Evolutionary conservation across 2,329 filamentous ascomycete genomes (phyloP).

Genomic region (Botryotinia calthae): DNA sequence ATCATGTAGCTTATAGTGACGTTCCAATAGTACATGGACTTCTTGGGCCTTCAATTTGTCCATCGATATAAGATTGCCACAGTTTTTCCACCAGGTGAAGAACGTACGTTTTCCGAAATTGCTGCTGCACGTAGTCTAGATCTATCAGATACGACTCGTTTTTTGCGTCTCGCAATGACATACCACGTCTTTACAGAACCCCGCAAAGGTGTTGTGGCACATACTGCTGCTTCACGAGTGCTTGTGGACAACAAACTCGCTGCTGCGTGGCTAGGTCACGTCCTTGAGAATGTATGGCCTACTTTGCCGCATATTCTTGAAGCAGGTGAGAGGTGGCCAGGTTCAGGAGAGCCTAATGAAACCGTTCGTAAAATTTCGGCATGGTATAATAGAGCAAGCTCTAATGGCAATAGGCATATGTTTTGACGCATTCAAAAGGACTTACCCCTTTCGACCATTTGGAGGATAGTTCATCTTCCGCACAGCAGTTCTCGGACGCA

Average conservation of each 20-base stretch:
- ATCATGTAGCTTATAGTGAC: background rate
- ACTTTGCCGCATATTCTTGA: background rate
- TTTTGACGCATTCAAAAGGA: background rate
- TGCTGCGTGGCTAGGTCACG: background rate
- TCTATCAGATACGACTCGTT: background rate
- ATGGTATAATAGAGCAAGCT: background rate
- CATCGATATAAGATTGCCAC: background rate
- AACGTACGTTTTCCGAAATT: background rate
- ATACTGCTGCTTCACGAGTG: background rate
- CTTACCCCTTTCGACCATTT: background rate
- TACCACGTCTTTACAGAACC: constrained; percentile 1
- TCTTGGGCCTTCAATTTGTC: background rate
- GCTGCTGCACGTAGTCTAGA: background rate
- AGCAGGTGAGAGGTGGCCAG: background rate
- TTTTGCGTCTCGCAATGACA: background rate
- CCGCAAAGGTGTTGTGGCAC: background rate
- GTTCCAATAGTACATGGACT: background rate
- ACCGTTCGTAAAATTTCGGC: background rate
- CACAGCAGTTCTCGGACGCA: background rate
- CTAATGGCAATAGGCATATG: background rate
- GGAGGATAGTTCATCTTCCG: background rate
- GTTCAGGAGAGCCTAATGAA: background rate
- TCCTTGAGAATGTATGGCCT: background rate
- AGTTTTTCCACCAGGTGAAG: background rate
- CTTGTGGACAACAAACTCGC: background rate